Percentiles rank a stretch among this genome's conserved stretches.
Evolutionary conservation across 129 eudicot genomes (phyloP).

Genomic region (Flaveria linearis): DNA sequence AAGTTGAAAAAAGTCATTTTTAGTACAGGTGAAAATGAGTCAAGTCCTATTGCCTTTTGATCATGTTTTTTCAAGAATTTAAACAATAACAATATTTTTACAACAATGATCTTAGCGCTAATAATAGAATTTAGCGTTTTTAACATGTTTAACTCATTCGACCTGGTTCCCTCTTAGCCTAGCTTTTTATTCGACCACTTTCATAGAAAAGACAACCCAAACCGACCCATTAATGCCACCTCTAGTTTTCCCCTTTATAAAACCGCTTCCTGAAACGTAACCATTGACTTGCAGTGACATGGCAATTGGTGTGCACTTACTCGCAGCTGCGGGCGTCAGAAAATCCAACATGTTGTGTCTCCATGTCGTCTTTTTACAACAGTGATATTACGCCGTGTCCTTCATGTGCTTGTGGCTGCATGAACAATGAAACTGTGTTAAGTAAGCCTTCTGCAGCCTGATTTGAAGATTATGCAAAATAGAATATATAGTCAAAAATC

Average conservation of each 20-base stretch:
- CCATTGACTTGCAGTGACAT: slow-evolving; percentile 44
- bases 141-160: background rate
- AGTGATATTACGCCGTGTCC: slow-evolving; percentile 51
- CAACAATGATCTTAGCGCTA: background rate
- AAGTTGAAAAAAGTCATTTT: slow-evolving; percentile 6
- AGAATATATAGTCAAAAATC: background rate
- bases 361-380: slow-evolving; percentile 58
- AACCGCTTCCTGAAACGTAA: background rate
- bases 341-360: slow-evolving; percentile 56
- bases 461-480: slow-evolving; percentile 11
- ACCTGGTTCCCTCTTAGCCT: background rate
- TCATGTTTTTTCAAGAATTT: background rate
- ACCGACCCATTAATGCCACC: background rate
- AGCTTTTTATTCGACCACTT: background rate
- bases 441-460: slow-evolving; percentile 33
- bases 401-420: slow-evolving; percentile 56
- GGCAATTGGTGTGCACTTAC: slow-evolving; percentile 52
- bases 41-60: background rate
- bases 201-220: background rate
- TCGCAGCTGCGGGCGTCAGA: slow-evolving; percentile 49
- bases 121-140: background rate
- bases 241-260: background rate
- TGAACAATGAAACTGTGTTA: slow-evolving; percentile 32
- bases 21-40: background rate
- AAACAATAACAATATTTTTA: too few relatives aligned